phyloP scores from a whole-genome alignment of 305 asterid species.

The Coffea humblotiana region DNA sequence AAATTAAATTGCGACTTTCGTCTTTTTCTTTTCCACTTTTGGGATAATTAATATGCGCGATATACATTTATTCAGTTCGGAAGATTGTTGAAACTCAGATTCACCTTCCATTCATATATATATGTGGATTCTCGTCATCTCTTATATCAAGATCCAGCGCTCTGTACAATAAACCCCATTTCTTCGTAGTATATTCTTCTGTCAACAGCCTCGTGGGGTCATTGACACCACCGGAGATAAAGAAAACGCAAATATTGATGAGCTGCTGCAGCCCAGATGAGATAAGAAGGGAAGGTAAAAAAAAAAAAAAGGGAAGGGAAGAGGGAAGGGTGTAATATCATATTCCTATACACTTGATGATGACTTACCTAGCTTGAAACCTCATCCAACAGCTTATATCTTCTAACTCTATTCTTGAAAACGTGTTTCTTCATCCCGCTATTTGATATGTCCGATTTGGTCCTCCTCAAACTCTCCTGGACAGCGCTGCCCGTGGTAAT shows the following conservation, averaged over 20 bases:
- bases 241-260: no score
- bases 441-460: constrained; percentile 44
- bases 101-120: neutral
- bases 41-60: neutral
- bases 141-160: constrained; percentile 10
- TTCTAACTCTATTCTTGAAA: constrained; percentile 56
- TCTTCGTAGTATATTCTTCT: neutral
- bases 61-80: neutral
- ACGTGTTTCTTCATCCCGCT: constrained; percentile 38
- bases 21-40: neutral
- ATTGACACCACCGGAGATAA: neutral
- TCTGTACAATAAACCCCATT: constrained; percentile 1
- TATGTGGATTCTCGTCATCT: neutral
- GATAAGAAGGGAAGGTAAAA: neutral
- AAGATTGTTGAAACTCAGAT: neutral
- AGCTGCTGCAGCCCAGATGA: no score
- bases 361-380: constrained; percentile 38
- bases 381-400: constrained; percentile 73
- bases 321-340: neutral
- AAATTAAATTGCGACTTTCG: neutral
- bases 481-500: constrained; percentile 18
- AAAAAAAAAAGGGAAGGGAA: neutral
- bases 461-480: constrained; percentile 40
- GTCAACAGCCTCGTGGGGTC: constrained; percentile 1
- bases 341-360: neutral